Conservation (phyloP, 2,329 filamentous ascomycete species). For the Clonostachys chloroleuca region DNA sequence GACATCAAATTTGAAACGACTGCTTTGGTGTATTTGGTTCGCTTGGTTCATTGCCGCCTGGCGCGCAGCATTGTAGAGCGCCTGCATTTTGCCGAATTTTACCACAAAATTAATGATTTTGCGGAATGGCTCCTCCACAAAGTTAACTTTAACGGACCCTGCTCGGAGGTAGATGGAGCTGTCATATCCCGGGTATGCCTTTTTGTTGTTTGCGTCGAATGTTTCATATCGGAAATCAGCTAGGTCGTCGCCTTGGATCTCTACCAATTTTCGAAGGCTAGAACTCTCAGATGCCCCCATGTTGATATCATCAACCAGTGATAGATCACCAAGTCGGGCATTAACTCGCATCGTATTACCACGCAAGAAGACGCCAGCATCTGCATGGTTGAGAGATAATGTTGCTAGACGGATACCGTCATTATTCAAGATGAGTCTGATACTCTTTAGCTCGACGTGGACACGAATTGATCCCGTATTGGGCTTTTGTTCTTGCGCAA, state of each 20-base stretch:
- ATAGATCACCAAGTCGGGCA: conserved; percentile 81
- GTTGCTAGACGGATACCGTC: conserved; percentile 94
- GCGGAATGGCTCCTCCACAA: conserved; percentile 92
- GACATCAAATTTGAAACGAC: conserved; percentile 90
- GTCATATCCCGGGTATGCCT: conserved; percentile 89
- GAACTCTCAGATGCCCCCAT: conserved; percentile 80
- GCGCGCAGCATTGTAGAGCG: conserved; percentile 93
- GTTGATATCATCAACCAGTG: conserved; percentile 89
- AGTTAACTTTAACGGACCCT: conserved; percentile 94
- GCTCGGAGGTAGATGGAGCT: conserved; percentile 86
- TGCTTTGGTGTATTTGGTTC: conserved; percentile 86
- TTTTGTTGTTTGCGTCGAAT: conserved; percentile 67
- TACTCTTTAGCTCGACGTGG: conserved; percentile 89
- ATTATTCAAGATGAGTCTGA: conserved; percentile 92
- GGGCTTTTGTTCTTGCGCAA: conserved; percentile 27
- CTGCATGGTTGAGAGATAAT: conserved; percentile 84
- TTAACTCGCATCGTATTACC: conserved; percentile 85
- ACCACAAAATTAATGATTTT: conserved; percentile 98
- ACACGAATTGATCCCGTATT: conserved; percentile 77
- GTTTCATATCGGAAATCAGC: conserved; percentile 98
- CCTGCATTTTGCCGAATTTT: conserved; percentile 99
- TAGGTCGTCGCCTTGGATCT: conserved; percentile 91
- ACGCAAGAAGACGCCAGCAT: conserved; percentile 83
- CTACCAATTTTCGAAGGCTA: conserved; percentile 78
- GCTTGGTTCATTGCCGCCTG: conserved; percentile 93